Evolutionary conservation across 306 rosid genomes (phyloP).

Genomic region (Corylus heterophylla): DNA sequence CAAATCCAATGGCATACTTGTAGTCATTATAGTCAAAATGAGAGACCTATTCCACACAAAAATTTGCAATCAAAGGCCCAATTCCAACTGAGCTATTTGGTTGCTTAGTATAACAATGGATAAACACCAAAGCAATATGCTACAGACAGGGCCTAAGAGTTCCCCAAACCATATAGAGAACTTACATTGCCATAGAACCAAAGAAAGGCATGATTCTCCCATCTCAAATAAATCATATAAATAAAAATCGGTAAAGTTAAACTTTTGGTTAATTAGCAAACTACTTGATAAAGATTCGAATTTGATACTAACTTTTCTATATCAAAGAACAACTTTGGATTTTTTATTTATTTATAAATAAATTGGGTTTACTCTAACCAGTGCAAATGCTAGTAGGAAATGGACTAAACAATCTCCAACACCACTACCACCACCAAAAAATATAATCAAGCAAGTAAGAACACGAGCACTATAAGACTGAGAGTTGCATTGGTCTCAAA

Average conservation of each 20-base stretch:
- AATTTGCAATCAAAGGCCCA: not conserved
- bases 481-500: not conserved
- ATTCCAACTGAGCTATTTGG: not conserved
- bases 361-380: not conserved
- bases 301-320: not conserved
- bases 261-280: not conserved
- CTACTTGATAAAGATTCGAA: not conserved
- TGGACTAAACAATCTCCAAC: not conserved
- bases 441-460: not conserved
- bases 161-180: not conserved
- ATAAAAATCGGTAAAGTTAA: not conserved
- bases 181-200: not conserved
- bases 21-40: not conserved
- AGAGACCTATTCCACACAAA: not conserved
- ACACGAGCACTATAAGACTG: not conserved
- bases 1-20: slow-evolving; percentile 1
- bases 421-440: not conserved
- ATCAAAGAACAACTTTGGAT: not conserved
- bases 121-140: not conserved
- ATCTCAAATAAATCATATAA: not conserved
- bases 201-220: not conserved
- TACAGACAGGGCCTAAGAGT: not conserved
- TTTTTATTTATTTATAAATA: not conserved
- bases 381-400: not conserved
- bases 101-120: not conserved